Conservation (phyloP, 2,329 filamentous ascomycete species). For the Penicillium sp. region DNA sequence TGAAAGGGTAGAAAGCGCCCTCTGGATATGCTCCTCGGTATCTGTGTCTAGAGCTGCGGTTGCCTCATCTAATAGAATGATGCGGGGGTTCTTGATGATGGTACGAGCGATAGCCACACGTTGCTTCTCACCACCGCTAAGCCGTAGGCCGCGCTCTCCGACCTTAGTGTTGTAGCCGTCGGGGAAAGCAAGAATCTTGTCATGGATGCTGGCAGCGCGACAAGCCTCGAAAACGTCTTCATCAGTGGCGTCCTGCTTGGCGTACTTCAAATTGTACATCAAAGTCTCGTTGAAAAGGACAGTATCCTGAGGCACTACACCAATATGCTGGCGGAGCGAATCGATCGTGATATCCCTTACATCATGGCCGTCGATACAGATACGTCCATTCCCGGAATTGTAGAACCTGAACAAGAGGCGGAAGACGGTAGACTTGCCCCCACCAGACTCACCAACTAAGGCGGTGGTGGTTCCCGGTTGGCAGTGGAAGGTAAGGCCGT, state of each 20-base stretch:
- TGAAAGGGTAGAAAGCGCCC: slow-evolving; percentile 76
- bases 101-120: slow-evolving; percentile 90
- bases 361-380: slow-evolving; percentile 79
- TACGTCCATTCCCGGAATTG: slow-evolving; percentile 74
- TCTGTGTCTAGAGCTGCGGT: slow-evolving; percentile 89
- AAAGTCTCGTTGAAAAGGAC: slow-evolving; percentile 91
- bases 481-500: slow-evolving; percentile 81
- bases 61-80: slow-evolving; percentile 91
- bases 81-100: slow-evolving; percentile 84
- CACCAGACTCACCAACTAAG: slow-evolving; percentile 92
- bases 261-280: slow-evolving; percentile 93
- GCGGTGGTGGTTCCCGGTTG: slow-evolving; percentile 89
- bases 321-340: slow-evolving; percentile 85
- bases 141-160: slow-evolving; percentile 79
- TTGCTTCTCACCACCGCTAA: slow-evolving; percentile 91
- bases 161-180: slow-evolving; percentile 88
- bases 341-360: slow-evolving; percentile 87
- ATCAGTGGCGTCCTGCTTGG: slow-evolving; percentile 74
- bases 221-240: slow-evolving; percentile 81
- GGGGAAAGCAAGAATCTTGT: slow-evolving; percentile 84
- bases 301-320: slow-evolving; percentile 95
- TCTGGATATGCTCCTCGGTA: slow-evolving; percentile 90
- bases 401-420: slow-evolving; percentile 96
- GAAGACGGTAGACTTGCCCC: slow-evolving; percentile 96
- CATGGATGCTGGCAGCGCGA: slow-evolving; percentile 83